Base-by-base conservation (phyloP, 2,329 filamentous ascomycete genomes). In the Trichophyton schoenleinii region DNA sequence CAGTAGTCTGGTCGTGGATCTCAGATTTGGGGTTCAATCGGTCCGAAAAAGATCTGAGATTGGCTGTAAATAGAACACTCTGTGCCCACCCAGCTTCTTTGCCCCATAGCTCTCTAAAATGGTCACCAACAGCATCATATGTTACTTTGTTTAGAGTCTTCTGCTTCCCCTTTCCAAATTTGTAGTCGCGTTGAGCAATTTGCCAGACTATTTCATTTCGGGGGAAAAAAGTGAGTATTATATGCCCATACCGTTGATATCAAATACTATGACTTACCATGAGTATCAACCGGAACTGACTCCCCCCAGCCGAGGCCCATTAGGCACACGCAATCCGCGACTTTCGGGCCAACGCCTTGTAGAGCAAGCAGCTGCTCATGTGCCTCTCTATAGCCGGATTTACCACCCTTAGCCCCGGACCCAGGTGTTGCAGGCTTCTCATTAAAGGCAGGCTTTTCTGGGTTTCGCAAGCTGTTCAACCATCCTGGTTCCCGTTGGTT, bases 251-350 rank as follows among this genome's bases (percentile, higher is more conserved):
- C 18, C 20, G 48, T 13, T 44, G 15, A 5, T 20, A 6, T 15
- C 53, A 34, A 36, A 36, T 18, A 44, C 28, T 58, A 15, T 9
- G 48, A 25, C 52, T 46, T 67, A 81, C 79, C 82, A 74, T 99
- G 95, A 0, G 95, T 99, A 73, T 99, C 94, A 36, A 99, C 89
- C 0, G 94, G 94, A 0, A 99, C 91, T 2, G 91, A 86, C 74
- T 97, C 92, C 36, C 88, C 88, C 92, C 95, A 99, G 31, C 91
- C 92, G 13, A 99, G 77, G 0, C 95, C 95, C 88, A 99, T 96
- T 20, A 99, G 78, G 70, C 89, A 96, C 6, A 97, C 91, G 70
- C 95, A 99, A 72, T 99, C 95, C 4, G 94, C 88, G 0, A 99
- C 94, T 73, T 99, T 99, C 0, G 95, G 94, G 0, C 94, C 94